Percentiles rank a stretch among this genome's conserved stretches.
These are phyloP conservation scores for Bjerkandera adusta DNA, from an alignment of 1,284 basidiomycete genomes.

Conservation along the genomic window DNA sequence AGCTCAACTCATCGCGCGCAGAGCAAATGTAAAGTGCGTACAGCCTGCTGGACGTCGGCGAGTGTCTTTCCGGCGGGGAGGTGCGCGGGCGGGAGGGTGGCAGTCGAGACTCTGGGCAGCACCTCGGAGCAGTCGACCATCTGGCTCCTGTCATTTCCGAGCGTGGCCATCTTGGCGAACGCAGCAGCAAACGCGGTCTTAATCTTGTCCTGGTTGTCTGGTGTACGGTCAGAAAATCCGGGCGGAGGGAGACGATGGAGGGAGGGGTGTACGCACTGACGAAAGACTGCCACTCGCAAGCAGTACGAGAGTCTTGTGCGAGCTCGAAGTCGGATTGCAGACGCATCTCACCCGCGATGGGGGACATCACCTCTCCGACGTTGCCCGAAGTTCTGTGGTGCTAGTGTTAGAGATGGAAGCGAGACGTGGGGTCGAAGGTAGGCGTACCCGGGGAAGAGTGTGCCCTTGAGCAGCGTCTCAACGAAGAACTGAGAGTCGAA, in stretches of 20 bases:
- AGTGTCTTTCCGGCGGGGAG: slow-evolving; percentile 25
- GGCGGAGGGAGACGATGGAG: background rate
- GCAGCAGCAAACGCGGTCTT: slow-evolving; percentile 28
- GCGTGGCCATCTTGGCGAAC: slow-evolving; percentile 30
- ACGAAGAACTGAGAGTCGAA: slow-evolving; percentile 33
- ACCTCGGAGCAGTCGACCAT: slow-evolving; percentile 29
- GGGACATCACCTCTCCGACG: slow-evolving; percentile 21
- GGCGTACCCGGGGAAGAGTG: slow-evolving; percentile 19
- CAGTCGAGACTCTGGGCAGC: slow-evolving; percentile 11
- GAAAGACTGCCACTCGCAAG: slow-evolving; percentile 26
- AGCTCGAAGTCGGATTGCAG: slow-evolving; percentile 20
- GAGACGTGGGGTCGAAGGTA: too few relatives aligned
- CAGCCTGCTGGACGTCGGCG: slow-evolving; percentile 26
- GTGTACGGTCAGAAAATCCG: background rate
- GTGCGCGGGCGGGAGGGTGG: slow-evolving; percentile 2
- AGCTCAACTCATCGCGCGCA: background rate
- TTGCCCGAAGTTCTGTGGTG: slow-evolving; percentile 14
- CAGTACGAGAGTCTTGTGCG: slow-evolving; percentile 25
- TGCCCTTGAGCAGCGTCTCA: slow-evolving; percentile 24
- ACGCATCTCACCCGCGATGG: slow-evolving; percentile 18
- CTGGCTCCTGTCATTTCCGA: slow-evolving; percentile 27
- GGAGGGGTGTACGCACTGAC: slow-evolving; percentile 17
- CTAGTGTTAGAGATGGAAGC: background rate
- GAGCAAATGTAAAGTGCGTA: slow-evolving; percentile 10
- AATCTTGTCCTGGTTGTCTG: slow-evolving; percentile 30